Percentiles rank a stretch among this genome's conserved stretches.
phyloP scores from a whole-genome alignment of 352 stramenopile species.

The Globisporangium solare region DNA sequence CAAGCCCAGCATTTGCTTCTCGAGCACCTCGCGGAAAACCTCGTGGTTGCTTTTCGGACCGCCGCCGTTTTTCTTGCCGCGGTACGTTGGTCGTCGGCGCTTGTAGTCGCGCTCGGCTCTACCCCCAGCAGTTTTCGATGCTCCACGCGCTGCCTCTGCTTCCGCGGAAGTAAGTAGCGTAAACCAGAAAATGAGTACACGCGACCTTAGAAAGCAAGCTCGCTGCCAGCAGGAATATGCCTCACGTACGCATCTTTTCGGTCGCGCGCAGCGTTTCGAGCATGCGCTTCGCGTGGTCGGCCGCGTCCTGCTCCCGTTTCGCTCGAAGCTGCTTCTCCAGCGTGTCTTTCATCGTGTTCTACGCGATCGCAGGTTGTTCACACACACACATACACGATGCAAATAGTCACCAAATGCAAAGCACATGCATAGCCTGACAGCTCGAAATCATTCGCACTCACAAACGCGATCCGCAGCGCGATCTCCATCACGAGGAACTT shows the following conservation, averaged over 20 bases:
- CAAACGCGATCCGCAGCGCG: conserved; percentile 39
- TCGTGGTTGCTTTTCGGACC: conserved; percentile 28
- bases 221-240: neutral
- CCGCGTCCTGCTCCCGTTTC: conserved; percentile 4
- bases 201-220: neutral
- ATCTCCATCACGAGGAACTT: conserved; percentile 73
- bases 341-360: conserved; percentile 11
- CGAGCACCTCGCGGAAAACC: conserved; percentile 56
- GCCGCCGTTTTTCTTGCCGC: conserved; percentile 26
- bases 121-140: no score
- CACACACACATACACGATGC: neutral
- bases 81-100: conserved; percentile 53
- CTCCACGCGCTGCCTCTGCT: no score
- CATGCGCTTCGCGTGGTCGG: neutral
- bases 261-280: conserved; percentile 7
- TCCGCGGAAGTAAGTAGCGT: no score
- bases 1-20: conserved; percentile 57
- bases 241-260: conserved; percentile 9
- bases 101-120: conserved; percentile 29
- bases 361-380: neutral
- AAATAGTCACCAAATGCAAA: no score
- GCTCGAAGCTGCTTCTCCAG: conserved; percentile 13
- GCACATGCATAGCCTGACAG: neutral
- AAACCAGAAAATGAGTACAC: no score
- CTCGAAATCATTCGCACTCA: conserved; percentile 17